phyloP scores from a whole-genome alignment of 2,329 filamentous ascomycete genomes.

The Diaporthe sp. region DNA sequence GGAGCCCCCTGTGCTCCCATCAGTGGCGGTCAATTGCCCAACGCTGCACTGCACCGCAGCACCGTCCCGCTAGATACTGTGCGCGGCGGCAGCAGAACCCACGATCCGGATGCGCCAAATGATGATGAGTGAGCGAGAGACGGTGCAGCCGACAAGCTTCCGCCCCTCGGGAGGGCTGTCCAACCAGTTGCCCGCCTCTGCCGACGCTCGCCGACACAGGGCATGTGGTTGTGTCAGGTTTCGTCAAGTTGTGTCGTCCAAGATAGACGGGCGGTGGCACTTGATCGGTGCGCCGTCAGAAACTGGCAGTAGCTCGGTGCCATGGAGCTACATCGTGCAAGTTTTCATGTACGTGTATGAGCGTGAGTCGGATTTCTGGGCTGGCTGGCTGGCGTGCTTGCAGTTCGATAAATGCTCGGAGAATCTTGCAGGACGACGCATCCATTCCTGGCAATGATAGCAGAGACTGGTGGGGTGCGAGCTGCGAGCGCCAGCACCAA shows the following conservation, averaged over 20 bases:
- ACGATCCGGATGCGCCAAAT: not conserved
- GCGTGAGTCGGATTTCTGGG: not conserved
- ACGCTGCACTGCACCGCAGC: not conserved
- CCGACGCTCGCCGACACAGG: constrained; percentile 2
- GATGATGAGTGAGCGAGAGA: constrained; percentile 2
- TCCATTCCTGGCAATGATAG: constrained; percentile 18
- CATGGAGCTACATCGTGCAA: not conserved
- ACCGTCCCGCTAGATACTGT: not conserved
- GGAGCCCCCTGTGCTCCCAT: constrained; percentile 2
- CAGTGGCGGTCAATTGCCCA: constrained; percentile 27
- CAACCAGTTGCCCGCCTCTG: constrained; percentile 19
- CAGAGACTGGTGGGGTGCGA: constrained; percentile 13
- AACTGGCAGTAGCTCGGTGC: not conserved
- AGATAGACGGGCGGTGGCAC: not conserved
- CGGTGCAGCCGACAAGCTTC: constrained; percentile 27
- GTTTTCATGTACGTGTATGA: not conserved
- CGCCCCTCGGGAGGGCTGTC: constrained; percentile 16
- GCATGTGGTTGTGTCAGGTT: constrained; percentile 8
- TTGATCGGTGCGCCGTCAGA: not conserved
- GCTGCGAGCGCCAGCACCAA: not conserved
- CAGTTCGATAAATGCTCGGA: constrained; percentile 12
- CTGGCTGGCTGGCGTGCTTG: not conserved
- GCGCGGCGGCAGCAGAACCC: not conserved
- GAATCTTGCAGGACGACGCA: constrained; percentile 1
- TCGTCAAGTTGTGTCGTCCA: not conserved